Base-by-base conservation (phyloP, 2,329 filamentous ascomycete genomes). In the Clarireedia sp. region DNA sequence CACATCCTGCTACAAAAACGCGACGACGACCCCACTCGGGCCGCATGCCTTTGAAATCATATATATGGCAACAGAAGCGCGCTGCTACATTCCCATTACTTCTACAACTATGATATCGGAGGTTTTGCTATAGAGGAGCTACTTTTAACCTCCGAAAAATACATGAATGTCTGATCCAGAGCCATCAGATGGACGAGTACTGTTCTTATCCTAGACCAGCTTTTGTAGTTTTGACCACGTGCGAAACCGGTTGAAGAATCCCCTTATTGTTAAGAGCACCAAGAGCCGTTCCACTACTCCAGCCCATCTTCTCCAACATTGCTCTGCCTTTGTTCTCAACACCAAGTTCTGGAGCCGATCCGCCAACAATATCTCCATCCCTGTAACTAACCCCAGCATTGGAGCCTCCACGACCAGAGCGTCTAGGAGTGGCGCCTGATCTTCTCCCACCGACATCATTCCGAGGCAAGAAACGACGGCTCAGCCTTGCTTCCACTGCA, bases 301-400 rank as follows among this genome's bases (percentile, higher is more conserved):
- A 99, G 3, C 94, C 94, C 94, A 97, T 97, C 73, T 94, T 97
- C 73, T 95, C 90, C 60, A 99, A 73, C 83, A 99, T 88, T 3
- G 83, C 82, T 50, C 90, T 81, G 10, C 94, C 94, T 62, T 83
- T 89, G 68, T 96, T 97, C 52, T 87, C 87, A 4, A 77, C 75
- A 1, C 89, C 88, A 33, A 99, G 78, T 69, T 96, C 91, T 10
- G 90, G 88, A 1, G 92, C 91, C 48, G 83, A 82, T 1, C 81
- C 89, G 48, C 92, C 94, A 2, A 97, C 90, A 26, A 95, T 75
- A 62, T 97, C 91, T 17, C 94, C 94, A 65, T 97, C 88, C 58
- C 80, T 81, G 62, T 94, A 89, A 1, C 76, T 78, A 12, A 79
- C 78, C 9, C 75, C 78, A 3, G 68, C 65, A 54, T 67, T 54